phyloP scores from a whole-genome alignment of 768 basidiomycete genomes.

The Mycena amicta region DNA sequence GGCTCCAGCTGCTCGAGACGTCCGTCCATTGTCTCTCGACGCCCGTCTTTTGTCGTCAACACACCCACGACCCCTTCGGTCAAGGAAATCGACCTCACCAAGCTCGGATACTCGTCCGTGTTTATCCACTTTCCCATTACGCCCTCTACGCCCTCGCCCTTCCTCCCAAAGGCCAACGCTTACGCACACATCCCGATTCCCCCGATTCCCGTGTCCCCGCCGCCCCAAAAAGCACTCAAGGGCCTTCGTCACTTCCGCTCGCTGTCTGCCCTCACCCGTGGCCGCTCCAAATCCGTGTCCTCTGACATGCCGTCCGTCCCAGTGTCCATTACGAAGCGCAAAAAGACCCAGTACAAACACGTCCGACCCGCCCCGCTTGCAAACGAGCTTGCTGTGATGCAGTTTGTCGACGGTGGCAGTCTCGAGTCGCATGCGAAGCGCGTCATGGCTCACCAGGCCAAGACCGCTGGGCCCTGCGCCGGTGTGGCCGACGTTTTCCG shows the following conservation, averaged over 20 bases:
- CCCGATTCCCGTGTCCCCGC: constrained; percentile 21
- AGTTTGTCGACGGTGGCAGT: constrained; percentile 66
- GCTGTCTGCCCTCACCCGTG: constrained; percentile 49
- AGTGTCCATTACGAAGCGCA: constrained; percentile 44
- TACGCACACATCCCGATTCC: constrained; percentile 26
- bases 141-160: constrained; percentile 44
- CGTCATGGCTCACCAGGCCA: constrained; percentile 58
- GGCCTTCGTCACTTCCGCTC: constrained; percentile 52
- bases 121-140: constrained; percentile 63
- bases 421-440: constrained; percentile 57
- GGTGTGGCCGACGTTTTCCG: constrained; percentile 57
- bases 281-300: constrained; percentile 38
- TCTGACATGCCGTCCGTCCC: constrained; percentile 1
- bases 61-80: constrained; percentile 51
- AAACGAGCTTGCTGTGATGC: constrained; percentile 70
- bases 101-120: constrained; percentile 66
- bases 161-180: constrained; percentile 26
- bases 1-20: constrained; percentile 30
- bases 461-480: constrained; percentile 32
- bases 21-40: constrained; percentile 26
- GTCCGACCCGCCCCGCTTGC: constrained; percentile 52
- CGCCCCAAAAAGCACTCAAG: constrained; percentile 23
- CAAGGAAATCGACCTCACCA: constrained; percentile 57
- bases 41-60: constrained; percentile 49
- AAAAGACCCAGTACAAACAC: constrained; percentile 53